These are phyloP conservation scores for Dictyostelium purpureum DNA, from an alignment of 78 protist genomes.

Conservation along the genomic window DNA sequence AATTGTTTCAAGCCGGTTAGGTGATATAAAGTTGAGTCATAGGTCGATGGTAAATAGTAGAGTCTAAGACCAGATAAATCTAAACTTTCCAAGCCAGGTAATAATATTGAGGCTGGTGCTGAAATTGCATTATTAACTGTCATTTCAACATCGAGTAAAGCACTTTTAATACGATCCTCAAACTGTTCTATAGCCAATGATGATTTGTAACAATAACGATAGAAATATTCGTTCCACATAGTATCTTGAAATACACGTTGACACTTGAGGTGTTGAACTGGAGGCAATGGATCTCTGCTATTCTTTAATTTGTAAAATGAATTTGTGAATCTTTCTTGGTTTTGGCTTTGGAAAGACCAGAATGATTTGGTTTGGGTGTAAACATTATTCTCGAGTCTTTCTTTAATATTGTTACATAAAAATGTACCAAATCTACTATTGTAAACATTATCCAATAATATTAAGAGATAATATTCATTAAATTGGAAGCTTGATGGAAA, in stretches of 20 bases:
- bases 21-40: not conserved
- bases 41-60: slow-evolving; percentile 12
- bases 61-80: slow-evolving; percentile 11
- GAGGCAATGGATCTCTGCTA: not conserved
- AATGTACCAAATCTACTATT: slow-evolving; percentile 74
- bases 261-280: slow-evolving; percentile 21
- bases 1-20: slow-evolving; percentile 3
- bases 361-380: slow-evolving; percentile 38
- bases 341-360: slow-evolving; percentile 27
- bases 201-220: slow-evolving; percentile 57
- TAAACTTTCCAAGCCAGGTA: slow-evolving; percentile 4
- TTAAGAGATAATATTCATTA: slow-evolving; percentile 23
- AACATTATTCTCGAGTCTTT: slow-evolving; percentile 18
- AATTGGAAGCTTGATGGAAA: slow-evolving; percentile 80
- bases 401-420: slow-evolving; percentile 45
- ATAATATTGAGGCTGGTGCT: not conserved
- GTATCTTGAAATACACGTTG: slow-evolving; percentile 52
- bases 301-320: not conserved
- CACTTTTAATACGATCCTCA: slow-evolving; percentile 19
- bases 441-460: slow-evolving; percentile 20
- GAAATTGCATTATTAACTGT: not conserved
- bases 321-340: slow-evolving; percentile 16
- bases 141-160: not conserved
- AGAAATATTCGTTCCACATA: slow-evolving; percentile 77
- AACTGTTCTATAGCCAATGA: slow-evolving; percentile 35